These are phyloP conservation scores for Pyrus betulifolia DNA, from an alignment of 306 rosid species.

Conservation along the genomic window DNA sequence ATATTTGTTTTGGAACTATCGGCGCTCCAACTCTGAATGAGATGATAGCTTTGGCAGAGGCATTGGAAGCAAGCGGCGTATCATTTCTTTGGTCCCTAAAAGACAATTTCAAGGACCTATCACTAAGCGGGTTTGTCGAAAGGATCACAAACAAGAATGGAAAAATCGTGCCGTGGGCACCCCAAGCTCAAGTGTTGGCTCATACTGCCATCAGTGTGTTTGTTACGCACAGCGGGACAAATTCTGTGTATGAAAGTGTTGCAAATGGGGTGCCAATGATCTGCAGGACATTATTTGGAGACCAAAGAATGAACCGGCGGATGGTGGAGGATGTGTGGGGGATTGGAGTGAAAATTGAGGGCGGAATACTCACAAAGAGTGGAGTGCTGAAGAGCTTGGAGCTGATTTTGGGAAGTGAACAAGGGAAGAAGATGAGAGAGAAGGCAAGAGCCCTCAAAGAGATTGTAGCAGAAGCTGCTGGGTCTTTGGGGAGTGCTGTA, in stretches of 20 bases:
- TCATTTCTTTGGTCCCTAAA: conserved; percentile 25
- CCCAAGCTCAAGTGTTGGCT: conserved; percentile 34
- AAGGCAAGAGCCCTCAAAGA: conserved; percentile 11
- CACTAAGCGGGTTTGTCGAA: conserved; percentile 41
- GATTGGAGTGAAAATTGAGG: conserved; percentile 26
- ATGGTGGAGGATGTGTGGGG: conserved; percentile 26
- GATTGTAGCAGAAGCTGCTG: conserved; percentile 8
- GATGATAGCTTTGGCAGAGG: conserved; percentile 35
- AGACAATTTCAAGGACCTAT: background rate
- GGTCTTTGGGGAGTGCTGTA: background rate
- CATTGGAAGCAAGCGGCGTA: conserved; percentile 24
- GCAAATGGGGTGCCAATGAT: conserved; percentile 39
- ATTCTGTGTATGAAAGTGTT: conserved; percentile 42
- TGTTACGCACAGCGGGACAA: conserved; percentile 45
- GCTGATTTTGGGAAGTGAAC: conserved; percentile 19
- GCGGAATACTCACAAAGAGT: conserved; percentile 27
- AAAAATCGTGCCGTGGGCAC: conserved; percentile 46
- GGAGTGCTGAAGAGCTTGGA: conserved; percentile 28
- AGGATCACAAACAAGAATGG: conserved; percentile 12
- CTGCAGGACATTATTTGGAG: background rate
- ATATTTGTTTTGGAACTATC: conserved; percentile 19
- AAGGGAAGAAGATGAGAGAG: conserved; percentile 25
- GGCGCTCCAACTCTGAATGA: background rate
- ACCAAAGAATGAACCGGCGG: background rate
- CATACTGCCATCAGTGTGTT: conserved; percentile 37